Percentiles rank a stretch among this genome's conserved stretches.
These are phyloP conservation scores for Fusarium tuaranense DNA, from an alignment of 2,329 filamentous ascomycete species.

Conservation along the genomic window DNA sequence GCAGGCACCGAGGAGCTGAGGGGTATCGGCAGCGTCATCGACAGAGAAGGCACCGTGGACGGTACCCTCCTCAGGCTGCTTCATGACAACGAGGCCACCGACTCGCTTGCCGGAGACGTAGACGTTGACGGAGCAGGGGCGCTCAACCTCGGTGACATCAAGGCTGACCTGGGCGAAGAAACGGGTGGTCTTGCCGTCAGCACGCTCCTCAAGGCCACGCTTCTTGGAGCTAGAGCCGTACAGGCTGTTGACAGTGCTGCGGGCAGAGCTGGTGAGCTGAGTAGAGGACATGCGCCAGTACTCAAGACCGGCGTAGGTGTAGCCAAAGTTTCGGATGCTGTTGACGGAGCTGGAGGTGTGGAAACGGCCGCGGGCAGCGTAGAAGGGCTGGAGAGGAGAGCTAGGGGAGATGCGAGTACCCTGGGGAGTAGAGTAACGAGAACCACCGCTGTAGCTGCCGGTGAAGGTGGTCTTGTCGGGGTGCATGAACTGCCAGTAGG, in stretches of 20 bases:
- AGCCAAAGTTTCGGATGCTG: constrained; percentile 52
- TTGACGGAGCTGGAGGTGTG: constrained; percentile 56
- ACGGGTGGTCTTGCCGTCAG: constrained; percentile 39
- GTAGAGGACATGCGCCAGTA: constrained; percentile 48
- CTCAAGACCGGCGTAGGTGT: constrained; percentile 54
- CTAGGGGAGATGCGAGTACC: constrained; percentile 56
- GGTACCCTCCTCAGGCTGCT: constrained; percentile 48
- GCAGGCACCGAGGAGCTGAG: constrained; percentile 58
- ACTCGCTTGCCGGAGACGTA: constrained; percentile 48
- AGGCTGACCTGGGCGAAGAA: constrained; percentile 52
- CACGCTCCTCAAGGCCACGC: constrained; percentile 32
- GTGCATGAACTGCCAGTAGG: constrained; percentile 62
- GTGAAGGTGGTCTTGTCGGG: constrained; percentile 51
- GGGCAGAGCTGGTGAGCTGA: constrained; percentile 48
- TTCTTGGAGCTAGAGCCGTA: constrained; percentile 41
- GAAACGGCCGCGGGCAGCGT: constrained; percentile 51
- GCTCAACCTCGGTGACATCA: constrained; percentile 50
- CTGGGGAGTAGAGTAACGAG: constrained; percentile 55
- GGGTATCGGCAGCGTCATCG: constrained; percentile 73
- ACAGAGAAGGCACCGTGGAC: constrained; percentile 53
- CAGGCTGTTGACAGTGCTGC: constrained; percentile 48
- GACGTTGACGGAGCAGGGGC: constrained; percentile 51
- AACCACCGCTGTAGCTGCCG: constrained; percentile 48
- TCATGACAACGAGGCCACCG: constrained; percentile 52
- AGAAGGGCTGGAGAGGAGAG: constrained; percentile 64